Evolutionary conservation across 176 grass and related monocot species (phyloP).

Genomic region (Poa annua): DNA sequence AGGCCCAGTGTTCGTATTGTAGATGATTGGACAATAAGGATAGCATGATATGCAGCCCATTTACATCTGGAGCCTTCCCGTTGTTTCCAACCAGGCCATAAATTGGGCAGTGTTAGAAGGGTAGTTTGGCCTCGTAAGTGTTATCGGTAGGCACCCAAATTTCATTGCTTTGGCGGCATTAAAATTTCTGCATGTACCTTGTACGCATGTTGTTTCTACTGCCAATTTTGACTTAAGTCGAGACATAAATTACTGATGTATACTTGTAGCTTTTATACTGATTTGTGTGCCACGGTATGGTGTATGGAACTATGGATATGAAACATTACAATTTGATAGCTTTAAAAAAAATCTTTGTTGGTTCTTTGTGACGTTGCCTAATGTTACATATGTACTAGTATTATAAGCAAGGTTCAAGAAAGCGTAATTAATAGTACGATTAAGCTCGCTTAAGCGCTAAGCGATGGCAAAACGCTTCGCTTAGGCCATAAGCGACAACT

Average conservation of each 20-base stretch:
- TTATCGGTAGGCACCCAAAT: constrained; percentile 10
- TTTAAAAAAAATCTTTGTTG: background rate
- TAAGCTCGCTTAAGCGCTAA: no score
- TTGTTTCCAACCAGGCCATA: constrained; percentile 39
- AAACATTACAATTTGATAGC: background rate
- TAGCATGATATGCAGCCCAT: constrained; percentile 47
- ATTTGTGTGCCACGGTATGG: constrained; percentile 16
- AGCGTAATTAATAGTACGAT: no score
- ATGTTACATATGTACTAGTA: background rate
- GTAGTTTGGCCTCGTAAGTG: constrained; percentile 25
- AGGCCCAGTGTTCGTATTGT: constrained; percentile 71
- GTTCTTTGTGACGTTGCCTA: background rate
- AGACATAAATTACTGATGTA: constrained; percentile 42
- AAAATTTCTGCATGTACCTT: constrained; percentile 32
- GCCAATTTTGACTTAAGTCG: constrained; percentile 48
- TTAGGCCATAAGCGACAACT: no score
- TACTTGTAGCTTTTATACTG: constrained; percentile 41
- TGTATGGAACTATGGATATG: constrained; percentile 25
- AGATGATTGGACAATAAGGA: constrained; percentile 83
- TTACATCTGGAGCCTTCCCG: constrained; percentile 33
- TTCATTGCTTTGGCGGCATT: background rate
- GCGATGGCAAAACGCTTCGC: no score
- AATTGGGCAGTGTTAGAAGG: constrained; percentile 36
- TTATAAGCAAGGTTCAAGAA: no score
- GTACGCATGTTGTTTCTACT: constrained; percentile 25